Conservation (phyloP, 1,284 basidiomycete species). For the Pseudozyma flocculosa region DNA sequence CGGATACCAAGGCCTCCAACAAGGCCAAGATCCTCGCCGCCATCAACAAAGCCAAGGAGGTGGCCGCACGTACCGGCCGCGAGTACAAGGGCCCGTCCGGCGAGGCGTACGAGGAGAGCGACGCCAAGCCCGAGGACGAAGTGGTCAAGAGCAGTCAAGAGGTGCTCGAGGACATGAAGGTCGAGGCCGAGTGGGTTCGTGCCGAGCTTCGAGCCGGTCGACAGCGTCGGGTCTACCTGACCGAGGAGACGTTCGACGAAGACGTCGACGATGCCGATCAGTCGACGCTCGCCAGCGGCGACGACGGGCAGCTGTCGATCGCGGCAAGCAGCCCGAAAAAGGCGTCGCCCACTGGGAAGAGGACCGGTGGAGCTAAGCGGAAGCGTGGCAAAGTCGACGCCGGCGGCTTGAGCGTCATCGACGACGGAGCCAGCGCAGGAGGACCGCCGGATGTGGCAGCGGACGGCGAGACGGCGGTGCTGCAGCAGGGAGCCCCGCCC, state of each 20-base stretch:
- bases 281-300: constrained; percentile 1
- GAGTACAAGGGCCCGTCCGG: constrained; percentile 38
- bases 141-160: constrained; percentile 46
- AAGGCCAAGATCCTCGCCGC: constrained; percentile 25
- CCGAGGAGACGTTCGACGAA: constrained; percentile 20
- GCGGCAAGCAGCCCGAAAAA: constrained; percentile 6
- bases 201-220: constrained; percentile 30
- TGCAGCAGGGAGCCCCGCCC: constrained; percentile 25
- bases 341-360: not conserved
- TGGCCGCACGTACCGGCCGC: constrained; percentile 28
- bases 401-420: not conserved
- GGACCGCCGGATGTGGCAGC: constrained; percentile 6
- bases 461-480: constrained; percentile 21
- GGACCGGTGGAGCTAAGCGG: constrained; percentile 5
- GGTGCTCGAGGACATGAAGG: constrained; percentile 38
- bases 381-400: constrained; percentile 8
- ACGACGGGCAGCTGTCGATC: no score
- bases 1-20: constrained; percentile 59
- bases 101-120: constrained; percentile 49
- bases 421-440: not conserved
- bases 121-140: constrained; percentile 39
- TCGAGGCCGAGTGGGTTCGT: constrained; percentile 38
- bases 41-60: constrained; percentile 42
- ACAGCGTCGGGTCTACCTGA: constrained; percentile 24
- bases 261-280: constrained; percentile 3